Percentiles rank a stretch among this genome's conserved stretches.
phyloP scores from a whole-genome alignment of 2,329 filamentous ascomycete genomes.

The Gliomastix tumulicola region DNA sequence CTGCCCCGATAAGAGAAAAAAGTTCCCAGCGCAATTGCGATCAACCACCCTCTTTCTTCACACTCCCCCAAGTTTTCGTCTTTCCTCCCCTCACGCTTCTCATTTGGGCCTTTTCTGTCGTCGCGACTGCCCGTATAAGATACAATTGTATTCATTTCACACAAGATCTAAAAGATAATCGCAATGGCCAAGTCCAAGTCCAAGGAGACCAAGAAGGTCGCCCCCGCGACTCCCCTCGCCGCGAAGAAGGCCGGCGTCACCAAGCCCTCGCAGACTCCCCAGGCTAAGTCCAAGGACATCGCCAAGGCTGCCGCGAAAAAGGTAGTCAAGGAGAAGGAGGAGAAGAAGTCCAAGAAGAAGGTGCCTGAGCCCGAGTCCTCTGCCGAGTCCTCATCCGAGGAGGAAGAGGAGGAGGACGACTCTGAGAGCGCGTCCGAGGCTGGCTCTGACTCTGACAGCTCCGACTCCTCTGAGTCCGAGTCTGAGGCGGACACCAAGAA shows the following conservation, averaged over 20 bases:
- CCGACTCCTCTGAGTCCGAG: conserved; percentile 29
- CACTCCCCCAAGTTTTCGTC: too few relatives aligned
- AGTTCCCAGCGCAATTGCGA: too few relatives aligned
- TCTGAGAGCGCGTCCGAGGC: conserved; percentile 7
- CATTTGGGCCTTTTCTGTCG: too few relatives aligned
- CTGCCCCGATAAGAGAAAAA: too few relatives aligned
- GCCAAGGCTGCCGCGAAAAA: conserved; percentile 55
- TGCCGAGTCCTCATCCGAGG: conserved; percentile 26
- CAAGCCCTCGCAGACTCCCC: conserved; percentile 60
- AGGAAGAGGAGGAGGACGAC: conserved; percentile 8
- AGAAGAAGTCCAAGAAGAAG: conserved; percentile 42
- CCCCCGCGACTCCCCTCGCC: conserved; percentile 40
- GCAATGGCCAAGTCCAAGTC: conserved; percentile 64
- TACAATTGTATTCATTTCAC: too few relatives aligned
- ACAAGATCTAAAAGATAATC: too few relatives aligned
- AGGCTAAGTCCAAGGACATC: conserved; percentile 59
- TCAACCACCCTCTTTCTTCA: too few relatives aligned
- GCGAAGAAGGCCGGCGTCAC: conserved; percentile 62
- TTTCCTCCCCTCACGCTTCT: too few relatives aligned
- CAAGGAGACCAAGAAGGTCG: conserved; percentile 37
- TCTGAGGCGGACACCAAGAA: conserved; percentile 24
- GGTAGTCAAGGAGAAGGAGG: conserved; percentile 35
- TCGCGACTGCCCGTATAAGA: too few relatives aligned
- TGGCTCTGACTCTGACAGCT: conserved; percentile 4
- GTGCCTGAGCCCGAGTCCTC: conserved; percentile 32